Base-by-base conservation (phyloP, 2,329 filamentous ascomycete genomes). In the Tolypocladium capitatum region DNA sequence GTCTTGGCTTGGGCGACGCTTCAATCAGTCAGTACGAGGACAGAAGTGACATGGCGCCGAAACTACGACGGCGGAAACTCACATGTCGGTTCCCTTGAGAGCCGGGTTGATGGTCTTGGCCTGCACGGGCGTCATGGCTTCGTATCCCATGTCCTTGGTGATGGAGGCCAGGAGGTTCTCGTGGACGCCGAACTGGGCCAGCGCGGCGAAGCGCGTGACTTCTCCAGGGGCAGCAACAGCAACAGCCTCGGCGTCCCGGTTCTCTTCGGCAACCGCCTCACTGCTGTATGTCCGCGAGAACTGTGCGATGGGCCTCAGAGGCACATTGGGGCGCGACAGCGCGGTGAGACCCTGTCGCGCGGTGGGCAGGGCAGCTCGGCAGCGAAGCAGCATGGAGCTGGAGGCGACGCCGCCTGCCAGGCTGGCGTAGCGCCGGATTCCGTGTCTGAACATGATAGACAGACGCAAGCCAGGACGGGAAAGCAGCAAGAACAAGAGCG, bases 1-100 rank as follows among this genome's bases (percentile, higher is more conserved):
- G 92, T 98, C 69, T 87, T 95, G 50, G 92, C 92, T 70, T 97
- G 92, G 43, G 91, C 92, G 55, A 97, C 75, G 57, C 84, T 87
- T 59, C 51, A 33, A 46, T 63, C 60, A 58, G 52, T 52, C 31
- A 47, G 34, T 33, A 35, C 5, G 18, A 24, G 20, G 4, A 32
- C 18, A 14, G 16, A 30, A 28, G 7, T 9, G 14, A 13, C 21
- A 16, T 11, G 28, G 27, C 11, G 20, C 21, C 31, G 21, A 16
- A 40, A 40, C n/a, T 43, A 13, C 24, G n/a, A n/a, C 8, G 41
- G n/a, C 35, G 11, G 13, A 14, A 48, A 68, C 84, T 70, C 75
- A 91, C 86, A 95, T 74, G 65, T 96, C 91, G 51, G 74, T 78
- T 21, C 92, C 90, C 55, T 81, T 79, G 38, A 97, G 70, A 4